phyloP scores from a whole-genome alignment of 371 early-diverging fungal genomes.

The Mortierella sp. region DNA sequence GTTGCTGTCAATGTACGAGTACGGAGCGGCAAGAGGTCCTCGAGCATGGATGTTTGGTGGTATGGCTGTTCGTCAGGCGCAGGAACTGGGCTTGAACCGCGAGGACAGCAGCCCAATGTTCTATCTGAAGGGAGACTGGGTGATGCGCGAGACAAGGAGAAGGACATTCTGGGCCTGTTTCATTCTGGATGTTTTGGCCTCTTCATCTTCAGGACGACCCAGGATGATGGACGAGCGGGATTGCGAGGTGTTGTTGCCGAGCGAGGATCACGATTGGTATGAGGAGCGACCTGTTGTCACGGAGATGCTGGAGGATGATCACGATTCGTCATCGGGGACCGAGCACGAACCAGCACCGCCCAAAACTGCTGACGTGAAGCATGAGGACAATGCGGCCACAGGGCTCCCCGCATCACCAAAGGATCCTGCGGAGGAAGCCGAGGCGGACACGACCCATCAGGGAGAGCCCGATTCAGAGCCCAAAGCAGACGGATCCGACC shows the following conservation, averaged over 20 bases:
- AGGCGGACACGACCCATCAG: neutral
- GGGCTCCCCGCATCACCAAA: neutral
- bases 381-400: neutral
- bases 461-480: neutral
- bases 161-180: slow-evolving; percentile 65
- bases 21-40: slow-evolving; percentile 70
- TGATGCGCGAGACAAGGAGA: slow-evolving; percentile 62
- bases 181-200: slow-evolving; percentile 32
- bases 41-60: slow-evolving; percentile 72
- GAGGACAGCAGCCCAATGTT: slow-evolving; percentile 55
- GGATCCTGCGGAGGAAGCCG: neutral
- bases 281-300: slow-evolving; percentile 48
- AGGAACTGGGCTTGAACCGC: slow-evolving; percentile 64
- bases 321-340: slow-evolving; percentile 28
- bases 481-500: neutral
- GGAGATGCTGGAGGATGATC: slow-evolving; percentile 33
- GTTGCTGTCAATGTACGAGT: slow-evolving; percentile 66
- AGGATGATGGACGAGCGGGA: slow-evolving; percentile 63
- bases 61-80: slow-evolving; percentile 69
- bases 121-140: slow-evolving; percentile 57
- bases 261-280: slow-evolving; percentile 61
- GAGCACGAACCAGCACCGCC: slow-evolving; percentile 14
- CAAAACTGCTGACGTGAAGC: neutral
- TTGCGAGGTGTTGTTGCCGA: slow-evolving; percentile 63
- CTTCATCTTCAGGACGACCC: slow-evolving; percentile 63